These are phyloP conservation scores for Thermothielavioides terrestris DNA, from an alignment of 495 filamentous ascomycete species.

Conservation along the genomic window DNA sequence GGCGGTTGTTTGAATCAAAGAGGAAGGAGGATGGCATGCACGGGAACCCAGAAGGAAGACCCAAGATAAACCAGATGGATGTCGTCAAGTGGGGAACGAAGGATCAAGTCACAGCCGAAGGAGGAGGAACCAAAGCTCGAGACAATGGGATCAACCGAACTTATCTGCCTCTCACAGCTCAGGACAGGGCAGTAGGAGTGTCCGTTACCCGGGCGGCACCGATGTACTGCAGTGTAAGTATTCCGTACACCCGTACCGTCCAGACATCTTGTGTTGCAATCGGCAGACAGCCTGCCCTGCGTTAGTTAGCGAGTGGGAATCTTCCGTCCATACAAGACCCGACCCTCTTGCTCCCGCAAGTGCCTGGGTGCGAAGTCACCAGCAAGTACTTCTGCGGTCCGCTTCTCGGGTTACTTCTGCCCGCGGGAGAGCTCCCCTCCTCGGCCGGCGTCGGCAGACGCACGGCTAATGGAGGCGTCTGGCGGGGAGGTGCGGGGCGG, in stretches of 20 bases:
- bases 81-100: constrained; percentile 3
- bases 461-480: constrained; percentile 20
- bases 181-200: too few relatives aligned
- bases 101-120: background rate
- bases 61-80: background rate
- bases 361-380: too few relatives aligned
- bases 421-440: constrained; percentile 14
- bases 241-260: too few relatives aligned
- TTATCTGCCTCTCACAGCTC: too few relatives aligned
- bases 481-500: background rate
- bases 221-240: too few relatives aligned
- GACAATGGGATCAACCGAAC: constrained; percentile 1
- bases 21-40: background rate
- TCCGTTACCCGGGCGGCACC: too few relatives aligned
- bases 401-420: constrained; percentile 2
- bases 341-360: background rate
- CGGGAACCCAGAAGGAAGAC: background rate
- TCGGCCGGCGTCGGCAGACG: constrained; percentile 23
- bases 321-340: constrained; percentile 6
- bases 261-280: background rate
- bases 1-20: background rate
- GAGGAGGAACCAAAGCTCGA: background rate
- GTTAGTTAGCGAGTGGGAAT: background rate
- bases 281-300: background rate
- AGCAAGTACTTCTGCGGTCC: too few relatives aligned